These are phyloP conservation scores for Psidium guajava DNA, from an alignment of 345 rosid genomes.

Conservation along the genomic window DNA sequence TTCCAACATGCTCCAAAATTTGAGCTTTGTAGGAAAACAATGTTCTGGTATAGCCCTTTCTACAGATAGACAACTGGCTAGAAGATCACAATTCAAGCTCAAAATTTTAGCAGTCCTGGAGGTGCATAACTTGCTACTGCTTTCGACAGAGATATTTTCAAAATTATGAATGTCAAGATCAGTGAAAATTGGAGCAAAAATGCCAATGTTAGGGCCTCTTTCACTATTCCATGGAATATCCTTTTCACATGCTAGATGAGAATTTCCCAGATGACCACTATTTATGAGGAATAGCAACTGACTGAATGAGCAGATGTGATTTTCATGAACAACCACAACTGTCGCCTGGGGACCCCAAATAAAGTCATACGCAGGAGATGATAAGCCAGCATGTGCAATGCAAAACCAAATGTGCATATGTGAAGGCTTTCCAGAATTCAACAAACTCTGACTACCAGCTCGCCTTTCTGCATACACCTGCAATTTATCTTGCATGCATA, in stretches of 20 bases:
- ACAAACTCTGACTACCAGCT: slow-evolving; percentile 24
- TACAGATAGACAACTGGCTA: slow-evolving; percentile 13
- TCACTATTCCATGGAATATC: slow-evolving; percentile 12
- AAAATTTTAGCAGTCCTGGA: slow-evolving; percentile 9
- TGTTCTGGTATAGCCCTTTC: slow-evolving; percentile 14
- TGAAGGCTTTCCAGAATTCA: slow-evolving; percentile 21
- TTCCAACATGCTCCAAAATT: slow-evolving; percentile 41
- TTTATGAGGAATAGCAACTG: slow-evolving; percentile 40
- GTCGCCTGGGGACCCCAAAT: slow-evolving; percentile 56
- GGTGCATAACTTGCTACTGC: slow-evolving; percentile 8
- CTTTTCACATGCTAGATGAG: slow-evolving; percentile 2
- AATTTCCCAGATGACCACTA: slow-evolving; percentile 13
- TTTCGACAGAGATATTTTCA: slow-evolving; percentile 7
- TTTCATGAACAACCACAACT: slow-evolving; percentile 46
- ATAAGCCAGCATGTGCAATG: slow-evolving; percentile 49
- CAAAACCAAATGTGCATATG: slow-evolving; percentile 52
- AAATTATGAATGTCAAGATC: slow-evolving; percentile 14
- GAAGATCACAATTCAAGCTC: slow-evolving; percentile 11
- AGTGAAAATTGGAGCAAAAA: slow-evolving; percentile 18
- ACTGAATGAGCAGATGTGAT: slow-evolving; percentile 45
- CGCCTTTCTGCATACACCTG: slow-evolving; percentile 53
- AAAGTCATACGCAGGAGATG: slow-evolving; percentile 38
- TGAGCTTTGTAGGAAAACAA: slow-evolving; percentile 16
- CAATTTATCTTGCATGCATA: slow-evolving; percentile 59
- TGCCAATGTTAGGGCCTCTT: slow-evolving; percentile 9